These are phyloP conservation scores for Colletotrichum magnum DNA, from an alignment of 2,329 filamentous ascomycete species.

Conservation along the genomic window DNA sequence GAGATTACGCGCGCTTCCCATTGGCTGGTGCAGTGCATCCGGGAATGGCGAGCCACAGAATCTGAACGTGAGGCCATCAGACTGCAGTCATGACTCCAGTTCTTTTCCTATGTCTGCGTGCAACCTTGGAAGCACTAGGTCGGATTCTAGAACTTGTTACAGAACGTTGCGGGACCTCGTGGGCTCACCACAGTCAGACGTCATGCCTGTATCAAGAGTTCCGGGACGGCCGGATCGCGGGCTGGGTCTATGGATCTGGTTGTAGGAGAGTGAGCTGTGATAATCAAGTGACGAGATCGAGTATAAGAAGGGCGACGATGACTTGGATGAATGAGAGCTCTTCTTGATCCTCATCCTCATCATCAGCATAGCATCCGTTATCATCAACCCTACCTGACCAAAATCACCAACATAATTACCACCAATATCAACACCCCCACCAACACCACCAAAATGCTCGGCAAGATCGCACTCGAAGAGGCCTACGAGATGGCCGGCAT, in stretches of 20 bases:
- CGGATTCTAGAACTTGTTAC: not conserved
- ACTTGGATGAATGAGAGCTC: no score
- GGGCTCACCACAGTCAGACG: not conserved
- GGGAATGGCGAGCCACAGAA: not conserved
- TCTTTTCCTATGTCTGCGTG: not conserved
- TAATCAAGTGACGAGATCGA: not conserved
- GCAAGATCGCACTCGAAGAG: constrained; percentile 75
- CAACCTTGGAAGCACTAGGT: not conserved
- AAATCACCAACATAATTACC: not conserved
- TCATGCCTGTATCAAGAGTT: constrained; percentile 1
- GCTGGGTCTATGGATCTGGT: not conserved
- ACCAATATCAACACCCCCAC: not conserved
- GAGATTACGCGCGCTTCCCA: constrained; percentile 7
- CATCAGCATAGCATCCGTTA: not conserved
- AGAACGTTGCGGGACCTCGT: not conserved
- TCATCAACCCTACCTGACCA: not conserved
- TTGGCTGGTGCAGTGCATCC: not conserved
- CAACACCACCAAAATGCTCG: constrained; percentile 59
- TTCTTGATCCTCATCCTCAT: not conserved
- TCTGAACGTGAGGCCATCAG: constrained; percentile 22
- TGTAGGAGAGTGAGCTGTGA: not conserved
- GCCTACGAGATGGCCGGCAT: constrained; percentile 73
- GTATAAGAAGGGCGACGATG: constrained; percentile 6
- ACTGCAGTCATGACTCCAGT: constrained; percentile 3
- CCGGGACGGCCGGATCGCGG: constrained; percentile 2